Conservation (phyloP, 495 filamentous ascomycete genomes). For the Aspergillus cavernicola region DNA sequence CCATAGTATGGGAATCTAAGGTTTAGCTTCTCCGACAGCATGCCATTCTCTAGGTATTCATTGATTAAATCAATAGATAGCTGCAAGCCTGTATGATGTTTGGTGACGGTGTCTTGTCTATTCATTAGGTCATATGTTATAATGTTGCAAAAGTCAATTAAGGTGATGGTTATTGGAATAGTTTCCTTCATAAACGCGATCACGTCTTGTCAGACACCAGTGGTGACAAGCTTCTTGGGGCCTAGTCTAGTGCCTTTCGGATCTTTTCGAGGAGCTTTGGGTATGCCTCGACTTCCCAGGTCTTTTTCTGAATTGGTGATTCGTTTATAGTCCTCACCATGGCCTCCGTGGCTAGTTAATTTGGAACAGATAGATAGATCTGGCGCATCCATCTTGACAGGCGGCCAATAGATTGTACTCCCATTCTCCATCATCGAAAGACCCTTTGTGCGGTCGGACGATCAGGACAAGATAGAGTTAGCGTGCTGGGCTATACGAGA, state of each 20-base stretch:
- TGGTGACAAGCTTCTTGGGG: slow-evolving; percentile 59
- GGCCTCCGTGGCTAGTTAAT: too few species aligned
- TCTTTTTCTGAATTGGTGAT: slow-evolving; percentile 58
- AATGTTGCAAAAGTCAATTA: slow-evolving; percentile 70
- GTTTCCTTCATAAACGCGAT: slow-evolving; percentile 62
- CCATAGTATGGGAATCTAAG: slow-evolving; percentile 72
- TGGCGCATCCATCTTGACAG: too few species aligned
- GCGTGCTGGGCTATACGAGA: too few species aligned
- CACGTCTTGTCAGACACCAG: slow-evolving; percentile 65
- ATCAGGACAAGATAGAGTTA: too few species aligned
- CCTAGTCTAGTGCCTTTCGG: slow-evolving; percentile 56
- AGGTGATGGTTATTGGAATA: slow-evolving; percentile 58
- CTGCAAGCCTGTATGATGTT: slow-evolving; percentile 68
- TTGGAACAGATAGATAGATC: too few species aligned
- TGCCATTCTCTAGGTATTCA: slow-evolving; percentile 54
- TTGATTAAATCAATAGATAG: too few species aligned
- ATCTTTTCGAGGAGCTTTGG: slow-evolving; percentile 58
- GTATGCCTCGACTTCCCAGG: slow-evolving; percentile 61
- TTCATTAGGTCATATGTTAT: slow-evolving; percentile 83
- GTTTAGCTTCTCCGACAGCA: slow-evolving; percentile 62
- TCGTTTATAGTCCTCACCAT: slow-evolving; percentile 74
- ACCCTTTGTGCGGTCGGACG: too few species aligned
- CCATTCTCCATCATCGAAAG: too few species aligned
- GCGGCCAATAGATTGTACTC: too few species aligned
- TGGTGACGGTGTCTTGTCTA: slow-evolving; percentile 63